A percentile compares a stretch with the other conserved stretches of the same genome.
Evolutionary conservation across 768 basidiomycete genomes (phyloP).

Genomic region (Trametes meyenii): DNA sequence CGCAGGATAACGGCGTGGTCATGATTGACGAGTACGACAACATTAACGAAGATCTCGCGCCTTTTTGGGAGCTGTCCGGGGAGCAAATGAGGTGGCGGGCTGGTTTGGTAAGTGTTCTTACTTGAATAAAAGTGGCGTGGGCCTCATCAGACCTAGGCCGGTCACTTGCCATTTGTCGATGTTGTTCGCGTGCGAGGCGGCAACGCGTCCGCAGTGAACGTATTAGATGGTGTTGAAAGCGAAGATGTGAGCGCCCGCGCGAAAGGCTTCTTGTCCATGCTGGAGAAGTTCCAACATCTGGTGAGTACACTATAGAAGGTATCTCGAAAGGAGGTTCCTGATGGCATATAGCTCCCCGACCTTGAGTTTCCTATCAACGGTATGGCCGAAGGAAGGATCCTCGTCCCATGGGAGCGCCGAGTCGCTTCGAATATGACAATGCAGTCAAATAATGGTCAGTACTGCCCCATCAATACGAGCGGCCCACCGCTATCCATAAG

Average conservation of each 20-base stretch:
- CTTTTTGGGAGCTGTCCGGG: constrained; percentile 79
- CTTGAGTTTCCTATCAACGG: constrained; percentile 95
- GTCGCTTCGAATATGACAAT: constrained; percentile 71
- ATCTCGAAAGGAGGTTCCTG: constrained; percentile 9
- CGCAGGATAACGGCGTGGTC: constrained; percentile 66
- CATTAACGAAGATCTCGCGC: constrained; percentile 76
- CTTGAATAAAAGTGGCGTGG: constrained; percentile 1
- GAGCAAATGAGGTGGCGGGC: constrained; percentile 71
- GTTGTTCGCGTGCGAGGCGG: constrained; percentile 80
- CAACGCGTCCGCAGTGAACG: constrained; percentile 55
- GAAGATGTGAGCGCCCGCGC: constrained; percentile 78
- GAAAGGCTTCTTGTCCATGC: constrained; percentile 73
- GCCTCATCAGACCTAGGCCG: constrained; percentile 50
- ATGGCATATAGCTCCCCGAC: constrained; percentile 69
- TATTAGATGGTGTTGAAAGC: constrained; percentile 60
- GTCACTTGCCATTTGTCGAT: constrained; percentile 80
- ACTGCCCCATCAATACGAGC: not conserved
- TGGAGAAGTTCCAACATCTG: constrained; percentile 66
- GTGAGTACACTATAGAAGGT: constrained; percentile 40
- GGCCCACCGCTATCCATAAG: not conserved
- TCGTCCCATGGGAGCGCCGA: constrained; percentile 92
- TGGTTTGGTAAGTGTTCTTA: constrained; percentile 48
- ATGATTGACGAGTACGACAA: constrained; percentile 91
- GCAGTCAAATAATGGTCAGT: constrained; percentile 20
- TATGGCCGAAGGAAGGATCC: constrained; percentile 89